A percentile compares a stretch with the other conserved stretches of the same genome.
Evolutionary conservation across 108 stramenopile genomes (phyloP).

Genomic region (Skeletonema tropicum): DNA sequence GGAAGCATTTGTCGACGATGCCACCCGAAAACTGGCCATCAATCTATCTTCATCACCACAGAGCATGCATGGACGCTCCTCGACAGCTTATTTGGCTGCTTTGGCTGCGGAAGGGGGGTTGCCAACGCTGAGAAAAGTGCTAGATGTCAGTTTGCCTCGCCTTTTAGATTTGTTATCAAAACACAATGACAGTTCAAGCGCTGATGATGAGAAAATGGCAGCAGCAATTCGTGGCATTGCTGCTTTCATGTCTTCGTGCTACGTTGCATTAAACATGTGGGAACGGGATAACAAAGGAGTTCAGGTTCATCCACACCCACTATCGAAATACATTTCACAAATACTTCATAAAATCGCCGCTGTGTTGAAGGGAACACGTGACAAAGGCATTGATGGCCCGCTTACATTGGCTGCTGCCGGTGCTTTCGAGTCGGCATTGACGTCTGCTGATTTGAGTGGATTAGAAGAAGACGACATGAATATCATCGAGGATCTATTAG

Average conservation of each 20-base stretch:
- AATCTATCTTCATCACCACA: conserved; percentile 59
- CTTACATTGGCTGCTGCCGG: conserved; percentile 48
- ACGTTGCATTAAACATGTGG: conserved; percentile 50
- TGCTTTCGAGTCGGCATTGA: conserved; percentile 62
- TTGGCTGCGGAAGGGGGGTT: conserved; percentile 69
- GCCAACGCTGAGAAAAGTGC: conserved; percentile 59
- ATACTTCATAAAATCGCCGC: conserved; percentile 39
- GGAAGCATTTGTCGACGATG: conserved; percentile 63
- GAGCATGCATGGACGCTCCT: conserved; percentile 54
- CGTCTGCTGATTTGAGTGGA: conserved; percentile 28
- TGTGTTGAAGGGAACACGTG: conserved; percentile 13
- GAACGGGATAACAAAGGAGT: conserved; percentile 52
- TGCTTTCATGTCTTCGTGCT: conserved; percentile 72
- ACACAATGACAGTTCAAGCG: conserved; percentile 21
- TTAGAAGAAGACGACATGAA: conserved; percentile 30
- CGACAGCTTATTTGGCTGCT: conserved; percentile 81
- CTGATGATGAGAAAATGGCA: conserved; percentile 55
- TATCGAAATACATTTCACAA: conserved; percentile 45
- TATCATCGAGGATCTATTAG: conserved; percentile 15
- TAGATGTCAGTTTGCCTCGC: conserved; percentile 57
- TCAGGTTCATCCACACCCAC: conserved; percentile 72
- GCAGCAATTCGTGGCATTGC: conserved; percentile 74
- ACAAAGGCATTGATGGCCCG: conserved; percentile 15
- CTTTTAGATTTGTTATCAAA: conserved; percentile 31
- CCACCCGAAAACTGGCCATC: conserved; percentile 41